Evolutionary conservation across 1,284 basidiomycete genomes (phyloP).

Genomic region (Leccinum angustisporum): DNA sequence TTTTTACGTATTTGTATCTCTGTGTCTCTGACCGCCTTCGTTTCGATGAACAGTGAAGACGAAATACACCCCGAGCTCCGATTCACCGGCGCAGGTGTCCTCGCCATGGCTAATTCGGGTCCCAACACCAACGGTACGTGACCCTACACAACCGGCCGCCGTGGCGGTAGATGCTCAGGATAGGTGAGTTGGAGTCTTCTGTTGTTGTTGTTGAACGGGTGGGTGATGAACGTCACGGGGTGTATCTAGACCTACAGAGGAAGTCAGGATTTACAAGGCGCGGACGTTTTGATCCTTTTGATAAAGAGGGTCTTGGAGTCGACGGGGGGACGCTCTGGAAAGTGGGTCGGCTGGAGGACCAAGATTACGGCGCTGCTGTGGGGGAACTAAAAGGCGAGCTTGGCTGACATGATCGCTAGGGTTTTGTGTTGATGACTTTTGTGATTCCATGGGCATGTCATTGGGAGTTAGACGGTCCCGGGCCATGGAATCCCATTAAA

Average conservation of each 20-base stretch:
- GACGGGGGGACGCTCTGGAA: too few species aligned
- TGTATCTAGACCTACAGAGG: constrained; percentile 64
- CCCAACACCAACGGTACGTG: constrained; percentile 86
- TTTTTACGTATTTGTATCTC: too few species aligned
- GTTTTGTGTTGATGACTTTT: neutral
- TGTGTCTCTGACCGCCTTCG: neutral
- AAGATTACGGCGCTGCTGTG: too few species aligned
- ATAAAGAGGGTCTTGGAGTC: neutral
- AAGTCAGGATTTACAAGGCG: constrained; percentile 79
- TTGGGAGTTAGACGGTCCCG: too few species aligned
- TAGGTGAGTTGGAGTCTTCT: constrained; percentile 44
- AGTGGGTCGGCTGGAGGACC: neutral
- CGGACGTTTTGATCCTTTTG: constrained; percentile 34
- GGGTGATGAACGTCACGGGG: neutral
- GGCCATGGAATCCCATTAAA: too few species aligned
- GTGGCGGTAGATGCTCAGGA: constrained; percentile 80
- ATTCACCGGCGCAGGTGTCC: constrained; percentile 94
- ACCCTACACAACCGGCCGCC: constrained; percentile 31
- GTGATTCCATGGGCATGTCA: too few species aligned
- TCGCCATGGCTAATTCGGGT: constrained; percentile 96
- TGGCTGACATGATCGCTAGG: neutral
- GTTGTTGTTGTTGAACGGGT: neutral
- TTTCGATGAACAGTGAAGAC: constrained; percentile 57
- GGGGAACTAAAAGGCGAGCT: neutral
- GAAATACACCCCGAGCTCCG: constrained; percentile 86